Percentiles rank a stretch among this genome's conserved stretches.
Conservation (phyloP, 495 filamentous ascomycete genomes). For the Cairneyella variabilis region DNA sequence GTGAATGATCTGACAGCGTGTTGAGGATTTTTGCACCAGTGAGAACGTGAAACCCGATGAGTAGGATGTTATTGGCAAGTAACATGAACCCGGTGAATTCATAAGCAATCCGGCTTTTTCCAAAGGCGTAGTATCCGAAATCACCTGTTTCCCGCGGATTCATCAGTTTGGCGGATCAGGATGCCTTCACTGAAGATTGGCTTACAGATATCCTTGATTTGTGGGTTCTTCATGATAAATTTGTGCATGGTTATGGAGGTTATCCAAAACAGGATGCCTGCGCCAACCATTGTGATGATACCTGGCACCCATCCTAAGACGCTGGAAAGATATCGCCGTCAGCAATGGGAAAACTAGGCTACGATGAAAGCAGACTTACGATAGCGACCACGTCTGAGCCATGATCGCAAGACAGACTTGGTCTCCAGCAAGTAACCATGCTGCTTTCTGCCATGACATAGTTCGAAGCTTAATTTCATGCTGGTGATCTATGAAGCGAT, state of each 20-base stretch:
- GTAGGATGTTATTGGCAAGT: slow-evolving; percentile 44
- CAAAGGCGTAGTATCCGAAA: slow-evolving; percentile 42
- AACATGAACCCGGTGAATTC: slow-evolving; percentile 42
- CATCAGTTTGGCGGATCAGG: background rate
- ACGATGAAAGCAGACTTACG: slow-evolving; percentile 25
- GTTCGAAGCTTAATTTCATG: slow-evolving; percentile 46
- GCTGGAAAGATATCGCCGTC: slow-evolving; percentile 16
- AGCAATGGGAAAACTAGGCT: background rate
- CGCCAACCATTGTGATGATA: slow-evolving; percentile 36
- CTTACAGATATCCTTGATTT: slow-evolving; percentile 43
- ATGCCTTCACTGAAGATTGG: background rate
- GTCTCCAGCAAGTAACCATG: slow-evolving; percentile 40
- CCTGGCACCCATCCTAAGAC: slow-evolving; percentile 45
- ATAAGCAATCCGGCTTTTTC: slow-evolving; percentile 32
- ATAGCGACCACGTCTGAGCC: slow-evolving; percentile 45
- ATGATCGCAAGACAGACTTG: slow-evolving; percentile 48
- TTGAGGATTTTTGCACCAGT: slow-evolving; percentile 48
- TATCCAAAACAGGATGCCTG: slow-evolving; percentile 37
- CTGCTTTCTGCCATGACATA: slow-evolving; percentile 46
- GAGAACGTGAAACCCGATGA: slow-evolving; percentile 44
- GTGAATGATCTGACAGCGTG: slow-evolving; percentile 43
- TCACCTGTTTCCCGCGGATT: slow-evolving; percentile 10
- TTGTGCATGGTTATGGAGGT: slow-evolving; percentile 45
- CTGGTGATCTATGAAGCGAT: slow-evolving; percentile 30
- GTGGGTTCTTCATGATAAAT: slow-evolving; percentile 44